Base-by-base conservation (phyloP, 1,284 basidiomycete species). In the Ganoderma sp. region DNA sequence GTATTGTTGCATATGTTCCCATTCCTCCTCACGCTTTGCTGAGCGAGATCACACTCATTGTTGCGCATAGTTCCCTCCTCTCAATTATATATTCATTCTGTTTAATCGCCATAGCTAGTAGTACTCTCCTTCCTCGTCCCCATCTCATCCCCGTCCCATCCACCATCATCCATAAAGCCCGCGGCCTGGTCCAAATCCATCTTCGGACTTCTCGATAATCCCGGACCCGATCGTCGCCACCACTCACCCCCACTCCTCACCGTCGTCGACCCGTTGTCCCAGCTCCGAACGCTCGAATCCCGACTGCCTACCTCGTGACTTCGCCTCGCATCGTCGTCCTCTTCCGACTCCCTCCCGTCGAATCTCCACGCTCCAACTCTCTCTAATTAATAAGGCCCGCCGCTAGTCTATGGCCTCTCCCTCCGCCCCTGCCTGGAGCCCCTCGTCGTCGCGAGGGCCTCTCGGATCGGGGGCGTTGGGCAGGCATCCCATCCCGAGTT, bases 41-140 rank as follows among this genome's bases (percentile, higher is more conserved):
- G 54, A 61, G 67, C 60, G 54, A 43, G 37, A 43, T 14, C 63
- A 67, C 60, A 41, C 42, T 67, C 64, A 17, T 65, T 63, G n/a
- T 63, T 71, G 64, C 67, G 19, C 50, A 66, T 70, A 62, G 50
- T 57, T 50, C 50, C 48, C 50, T 39, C 48, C 52, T 64, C 34
- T 22, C 50, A 45, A 25, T 67, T 67, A 64, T 61, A 67, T 71
- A 68, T 65, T 67, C 41, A 41, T 62, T 42, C 64, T 34, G 61
- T 60, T 63, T 65, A 67, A 68, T 68, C 52, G 37, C 43, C 58
- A 52, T 54, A 62, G 58, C 8, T 45, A 67, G 69, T 68, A 67
- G 58, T 64, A 52, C 25, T 3, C 37, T 56, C 37, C 34, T 42
- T 61, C 45, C 45, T 41, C 19, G 32, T 32, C 37, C 37, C 8